Evolutionary conservation across 139 green algal genomes (phyloP), one percentile per base, ranked within the genome.

Genomic region (Pseudopediastrum boryanum): DNA sequence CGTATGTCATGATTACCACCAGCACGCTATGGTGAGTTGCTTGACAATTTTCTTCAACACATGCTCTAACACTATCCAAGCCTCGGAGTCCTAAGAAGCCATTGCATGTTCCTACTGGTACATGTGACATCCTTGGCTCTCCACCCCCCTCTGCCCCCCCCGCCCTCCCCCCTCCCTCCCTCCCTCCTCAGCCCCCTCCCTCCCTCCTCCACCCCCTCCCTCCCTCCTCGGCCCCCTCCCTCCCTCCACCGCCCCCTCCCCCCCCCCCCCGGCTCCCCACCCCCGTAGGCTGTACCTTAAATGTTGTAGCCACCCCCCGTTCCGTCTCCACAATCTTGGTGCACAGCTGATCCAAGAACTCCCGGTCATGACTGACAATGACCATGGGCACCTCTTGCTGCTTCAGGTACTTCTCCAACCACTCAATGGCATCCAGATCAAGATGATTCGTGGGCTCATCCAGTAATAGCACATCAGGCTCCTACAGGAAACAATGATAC

Each of bases 391-490:
- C 84, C 9, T 85, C 62, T 36, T 67, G 91, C 75, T 89, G 79
- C 75, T 88, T 92, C 31, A 99, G 82, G 89, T 99, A 98, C 29
- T 83, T 84, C 83, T 99, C 96, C 50, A 99, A 91, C 96, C 96
- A 99, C 84, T 98, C 87, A 43, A 99, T 97, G 43, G 96, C 92
- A 77, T 98, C 93, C 54, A 99, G 85, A 86, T 99, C 96, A 35
- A 99, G 83, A 74, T 99, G 96, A 87, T 99, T 99, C 70, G 96
- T 99, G 12, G 96, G 96, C 92, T 99, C 96, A 84, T 99, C 96
- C 78, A 98, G 85, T 65, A 98, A 85, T 81, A 98, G 86, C 65
- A 98, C 72, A 84, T 98, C 94, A 5, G 94, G 94, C 42, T 98
- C 91, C 88, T 96, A 85, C 7, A 35, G 35, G 12, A 39, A 9